A percentile compares a stretch with the other conserved stretches of the same genome.
Evolutionary conservation across 306 rosid genomes (phyloP).

Genomic region (Medicago arabica): DNA sequence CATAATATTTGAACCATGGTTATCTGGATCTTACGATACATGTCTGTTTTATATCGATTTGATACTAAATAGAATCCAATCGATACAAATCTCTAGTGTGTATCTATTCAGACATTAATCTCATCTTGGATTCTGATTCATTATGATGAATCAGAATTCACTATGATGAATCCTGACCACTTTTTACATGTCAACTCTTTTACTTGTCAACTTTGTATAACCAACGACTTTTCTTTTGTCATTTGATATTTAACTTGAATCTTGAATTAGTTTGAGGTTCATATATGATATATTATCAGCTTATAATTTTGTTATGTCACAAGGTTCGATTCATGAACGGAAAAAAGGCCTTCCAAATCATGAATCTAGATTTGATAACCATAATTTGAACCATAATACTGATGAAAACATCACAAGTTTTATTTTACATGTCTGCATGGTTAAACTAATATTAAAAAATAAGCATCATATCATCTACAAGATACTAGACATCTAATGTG

Average conservation of each 20-base stretch:
- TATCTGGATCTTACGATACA: background rate
- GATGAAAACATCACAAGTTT: slow-evolving; percentile 12
- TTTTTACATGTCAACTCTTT: no score
- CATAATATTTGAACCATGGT: background rate
- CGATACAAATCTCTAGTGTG: background rate
- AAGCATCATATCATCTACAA: slow-evolving; percentile 6
- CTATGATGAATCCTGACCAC: background rate
- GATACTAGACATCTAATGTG: slow-evolving; percentile 16
- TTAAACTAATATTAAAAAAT: background rate
- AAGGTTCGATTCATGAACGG: no score
- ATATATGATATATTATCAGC: no score
- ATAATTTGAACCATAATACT: background rate
- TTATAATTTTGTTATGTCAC: no score
- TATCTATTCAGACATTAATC: background rate
- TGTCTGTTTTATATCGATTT: background rate
- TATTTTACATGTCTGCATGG: background rate
- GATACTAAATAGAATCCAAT: background rate
- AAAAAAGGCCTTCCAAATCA: no score
- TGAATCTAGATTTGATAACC: no score
- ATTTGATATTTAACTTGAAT: background rate
- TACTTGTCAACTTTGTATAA: background rate
- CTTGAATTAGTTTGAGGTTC: background rate
- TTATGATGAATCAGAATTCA: background rate
- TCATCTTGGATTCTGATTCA: background rate
- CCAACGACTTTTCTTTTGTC: background rate